Evolutionary conservation across 805 yeast genomes (phyloP).

Genomic region (Candida mattraensis): DNA sequence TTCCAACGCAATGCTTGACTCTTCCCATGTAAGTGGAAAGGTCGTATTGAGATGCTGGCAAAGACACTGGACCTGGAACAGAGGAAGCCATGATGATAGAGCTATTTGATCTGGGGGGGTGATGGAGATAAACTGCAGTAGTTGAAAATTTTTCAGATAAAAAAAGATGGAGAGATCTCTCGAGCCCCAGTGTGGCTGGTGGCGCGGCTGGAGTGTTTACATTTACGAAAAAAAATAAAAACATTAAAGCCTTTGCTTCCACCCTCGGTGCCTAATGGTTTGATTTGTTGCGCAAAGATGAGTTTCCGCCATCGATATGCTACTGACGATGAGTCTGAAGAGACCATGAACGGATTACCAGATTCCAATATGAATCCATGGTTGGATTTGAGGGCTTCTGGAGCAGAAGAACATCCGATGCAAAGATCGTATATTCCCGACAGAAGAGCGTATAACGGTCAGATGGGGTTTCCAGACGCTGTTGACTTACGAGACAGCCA

Average conservation of each 20-base stretch:
- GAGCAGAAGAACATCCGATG: constrained; percentile 5
- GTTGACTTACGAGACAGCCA: too few relatives aligned
- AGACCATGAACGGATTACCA: constrained; percentile 8
- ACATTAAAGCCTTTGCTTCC: neutral
- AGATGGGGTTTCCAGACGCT: constrained; percentile 14
- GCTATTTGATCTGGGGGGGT: too few relatives aligned
- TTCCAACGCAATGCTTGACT: constrained; percentile 89
- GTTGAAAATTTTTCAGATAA: constrained; percentile 15
- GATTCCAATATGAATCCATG: constrained; percentile 16
- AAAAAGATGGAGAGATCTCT: too few relatives aligned
- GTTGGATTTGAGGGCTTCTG: constrained; percentile 3
- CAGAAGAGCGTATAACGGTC: constrained; percentile 10
- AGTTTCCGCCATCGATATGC: neutral
- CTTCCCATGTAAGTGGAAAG: constrained; percentile 87
- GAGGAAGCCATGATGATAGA: constrained; percentile 73
- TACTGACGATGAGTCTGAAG: constrained; percentile 10
- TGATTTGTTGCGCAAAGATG: too few relatives aligned
- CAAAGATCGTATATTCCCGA: constrained; percentile 10
- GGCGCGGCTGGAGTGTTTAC: constrained; percentile 12
- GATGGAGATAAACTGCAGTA: too few relatives aligned
- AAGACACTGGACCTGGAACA: constrained; percentile 73
- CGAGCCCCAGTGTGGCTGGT: constrained; percentile 13
- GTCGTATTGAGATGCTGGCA: constrained; percentile 82
- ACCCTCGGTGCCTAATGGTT: too few relatives aligned
- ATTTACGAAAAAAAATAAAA: neutral